Conservation (phyloP, 2,329 filamentous ascomycete species). For the Dothistroma pini region DNA sequence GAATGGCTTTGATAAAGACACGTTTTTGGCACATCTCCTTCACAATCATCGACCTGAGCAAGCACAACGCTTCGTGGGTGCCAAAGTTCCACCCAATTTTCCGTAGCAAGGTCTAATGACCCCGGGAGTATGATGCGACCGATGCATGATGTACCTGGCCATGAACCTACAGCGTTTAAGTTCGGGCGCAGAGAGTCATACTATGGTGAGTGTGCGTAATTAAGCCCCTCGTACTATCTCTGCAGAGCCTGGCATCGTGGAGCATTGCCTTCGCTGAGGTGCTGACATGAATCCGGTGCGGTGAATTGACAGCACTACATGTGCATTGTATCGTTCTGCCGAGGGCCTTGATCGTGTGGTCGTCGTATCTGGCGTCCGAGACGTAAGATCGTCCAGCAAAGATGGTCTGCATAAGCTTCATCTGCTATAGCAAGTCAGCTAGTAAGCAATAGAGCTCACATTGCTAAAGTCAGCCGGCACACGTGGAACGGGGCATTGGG, state of each 20-base stretch:
- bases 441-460: not conserved
- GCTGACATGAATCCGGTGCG: not conserved
- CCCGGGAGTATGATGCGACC: no score
- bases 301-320: not conserved
- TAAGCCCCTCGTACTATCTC: no score
- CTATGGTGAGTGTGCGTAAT: no score
- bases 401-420: not conserved
- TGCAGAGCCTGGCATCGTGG: not conserved
- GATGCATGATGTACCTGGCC: no score
- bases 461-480: not conserved
- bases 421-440: not conserved
- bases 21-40: no score
- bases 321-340: not conserved
- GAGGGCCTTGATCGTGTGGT: not conserved
- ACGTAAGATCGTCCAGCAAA: not conserved
- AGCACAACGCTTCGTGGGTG: no score
- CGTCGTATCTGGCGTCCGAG: not conserved
- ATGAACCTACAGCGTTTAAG: no score
- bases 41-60: no score
- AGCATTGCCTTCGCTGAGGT: not conserved
- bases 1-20: no score
- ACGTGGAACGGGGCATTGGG: not conserved
- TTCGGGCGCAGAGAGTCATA: no score
- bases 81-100: no score
- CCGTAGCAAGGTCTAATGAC: no score